Evolutionary conservation across 2,329 filamentous ascomycete species (phyloP).

Genomic region (Calonectria pauciramosa): DNA sequence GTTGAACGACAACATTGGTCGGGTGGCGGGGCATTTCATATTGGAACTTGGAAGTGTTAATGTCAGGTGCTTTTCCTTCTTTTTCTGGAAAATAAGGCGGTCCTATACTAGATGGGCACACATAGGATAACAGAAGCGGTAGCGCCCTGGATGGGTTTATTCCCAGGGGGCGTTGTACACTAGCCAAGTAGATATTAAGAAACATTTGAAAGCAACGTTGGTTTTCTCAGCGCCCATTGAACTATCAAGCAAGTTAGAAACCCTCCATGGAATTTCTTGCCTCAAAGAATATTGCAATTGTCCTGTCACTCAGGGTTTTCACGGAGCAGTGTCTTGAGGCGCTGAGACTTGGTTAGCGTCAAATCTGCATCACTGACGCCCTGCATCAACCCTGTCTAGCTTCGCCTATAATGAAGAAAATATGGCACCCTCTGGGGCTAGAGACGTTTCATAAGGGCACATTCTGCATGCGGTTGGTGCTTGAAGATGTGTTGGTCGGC

Average conservation of each 20-base stretch:
- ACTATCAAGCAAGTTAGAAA: not conserved
- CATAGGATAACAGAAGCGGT: not conserved
- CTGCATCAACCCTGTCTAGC: not conserved
- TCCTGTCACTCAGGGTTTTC: not conserved
- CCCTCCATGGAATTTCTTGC: not conserved
- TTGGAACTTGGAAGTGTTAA: slow-evolving; percentile 7
- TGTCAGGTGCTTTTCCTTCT: not conserved
- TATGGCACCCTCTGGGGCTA: not conserved
- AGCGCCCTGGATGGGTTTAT: not conserved
- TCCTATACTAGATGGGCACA: slow-evolving; percentile 21
- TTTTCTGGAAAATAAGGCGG: slow-evolving; percentile 6
- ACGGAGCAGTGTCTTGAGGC: not conserved
- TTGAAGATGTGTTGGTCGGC: not conserved
- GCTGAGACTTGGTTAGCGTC: not conserved
- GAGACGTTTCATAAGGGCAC: not conserved
- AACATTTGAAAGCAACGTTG: not conserved
- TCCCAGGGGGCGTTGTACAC: slow-evolving; percentile 15
- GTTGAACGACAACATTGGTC: slow-evolving; percentile 19
- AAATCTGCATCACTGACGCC: not conserved
- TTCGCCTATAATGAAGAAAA: not conserved
- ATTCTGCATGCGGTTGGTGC: not conserved
- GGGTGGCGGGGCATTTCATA: slow-evolving; percentile 1
- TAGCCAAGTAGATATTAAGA: slow-evolving; percentile 2
- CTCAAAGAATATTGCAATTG: not conserved
- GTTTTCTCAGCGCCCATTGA: not conserved